Evolutionary conservation across 768 basidiomycete species (phyloP).

Genomic region (Mycena venus): DNA sequence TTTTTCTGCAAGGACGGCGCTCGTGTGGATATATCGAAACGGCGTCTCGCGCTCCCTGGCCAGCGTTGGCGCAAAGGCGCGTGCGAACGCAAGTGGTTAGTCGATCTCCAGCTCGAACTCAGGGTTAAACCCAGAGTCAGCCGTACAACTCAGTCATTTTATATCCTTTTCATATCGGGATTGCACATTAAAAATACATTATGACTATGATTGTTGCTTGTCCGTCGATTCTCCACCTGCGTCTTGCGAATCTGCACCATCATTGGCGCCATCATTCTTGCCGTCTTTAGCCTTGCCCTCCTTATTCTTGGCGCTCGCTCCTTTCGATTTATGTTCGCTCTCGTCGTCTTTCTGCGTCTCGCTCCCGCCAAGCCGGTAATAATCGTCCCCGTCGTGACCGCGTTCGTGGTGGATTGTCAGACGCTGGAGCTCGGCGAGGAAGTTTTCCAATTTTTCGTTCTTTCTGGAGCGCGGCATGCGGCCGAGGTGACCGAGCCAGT

Average conservation of each 20-base stretch:
- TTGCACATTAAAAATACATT: too few species aligned
- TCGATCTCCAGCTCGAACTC: too few species aligned
- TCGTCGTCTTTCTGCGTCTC: conserved; percentile 23
- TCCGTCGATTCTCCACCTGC: background rate
- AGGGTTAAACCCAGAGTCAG: too few species aligned
- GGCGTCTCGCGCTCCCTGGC: too few species aligned
- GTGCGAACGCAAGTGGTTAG: too few species aligned
- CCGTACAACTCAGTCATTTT: too few species aligned
- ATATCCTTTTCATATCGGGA: too few species aligned
- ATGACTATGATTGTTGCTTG: too few species aligned
- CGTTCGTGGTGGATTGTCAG: conserved; percentile 26
- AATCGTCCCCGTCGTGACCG: conserved; percentile 11
- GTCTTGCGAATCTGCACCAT: background rate
- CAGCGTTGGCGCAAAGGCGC: too few species aligned
- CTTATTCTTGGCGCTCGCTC: conserved; percentile 3
- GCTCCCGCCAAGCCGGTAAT: conserved; percentile 20
- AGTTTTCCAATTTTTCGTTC: conserved; percentile 22
- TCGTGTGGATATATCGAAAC: too few species aligned
- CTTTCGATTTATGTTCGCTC: conserved; percentile 18
- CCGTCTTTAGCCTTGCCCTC: conserved; percentile 14
- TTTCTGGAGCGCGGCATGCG: conserved; percentile 21
- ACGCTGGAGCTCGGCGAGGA: conserved; percentile 18
- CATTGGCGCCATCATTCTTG: background rate
- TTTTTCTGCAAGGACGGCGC: too few species aligned
- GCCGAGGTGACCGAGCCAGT: conserved; percentile 17